phyloP scores from a whole-genome alignment of 306 rosid genomes.

The Begonia fuchsioides region DNA sequence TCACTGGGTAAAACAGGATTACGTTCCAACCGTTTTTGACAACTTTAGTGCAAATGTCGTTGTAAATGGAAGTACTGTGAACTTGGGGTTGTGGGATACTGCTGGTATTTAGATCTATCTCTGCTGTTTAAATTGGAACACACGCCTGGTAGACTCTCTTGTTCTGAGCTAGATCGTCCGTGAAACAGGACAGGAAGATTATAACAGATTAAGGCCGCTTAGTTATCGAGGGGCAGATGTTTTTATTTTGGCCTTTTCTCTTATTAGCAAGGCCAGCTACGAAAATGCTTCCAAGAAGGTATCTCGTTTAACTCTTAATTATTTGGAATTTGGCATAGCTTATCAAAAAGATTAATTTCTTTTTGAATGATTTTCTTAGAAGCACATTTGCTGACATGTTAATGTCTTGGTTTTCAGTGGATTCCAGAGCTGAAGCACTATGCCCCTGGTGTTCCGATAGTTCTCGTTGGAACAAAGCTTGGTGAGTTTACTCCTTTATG shows the following conservation, averaged over 20 bases:
- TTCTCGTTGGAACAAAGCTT: conserved; percentile 92
- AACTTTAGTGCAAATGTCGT: conserved; percentile 99
- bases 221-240: conserved; percentile 67
- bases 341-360: no score
- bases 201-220: conserved; percentile 49
- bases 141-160: not conserved
- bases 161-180: conserved; percentile 4
- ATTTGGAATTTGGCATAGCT: no score
- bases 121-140: not conserved
- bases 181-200: conserved; percentile 54
- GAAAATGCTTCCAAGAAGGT: conserved; percentile 69
- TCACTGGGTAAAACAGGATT: conserved; percentile 74
- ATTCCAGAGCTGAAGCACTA: conserved; percentile 98
- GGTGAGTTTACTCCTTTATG: conserved; percentile 35
- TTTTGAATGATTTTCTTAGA: no score
- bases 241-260: conserved; percentile 57
- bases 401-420: conserved; percentile 67
- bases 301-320: not conserved
- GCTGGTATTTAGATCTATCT: conserved; percentile 43
- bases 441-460: conserved; percentile 97
- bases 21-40: conserved; percentile 94
- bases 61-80: conserved; percentile 89
- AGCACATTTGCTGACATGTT: no score
- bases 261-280: conserved; percentile 56
- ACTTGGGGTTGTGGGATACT: conserved; percentile 97